Conservation (phyloP, 2,329 filamentous ascomycete genomes). For the Talaromyces atroroseus region DNA sequence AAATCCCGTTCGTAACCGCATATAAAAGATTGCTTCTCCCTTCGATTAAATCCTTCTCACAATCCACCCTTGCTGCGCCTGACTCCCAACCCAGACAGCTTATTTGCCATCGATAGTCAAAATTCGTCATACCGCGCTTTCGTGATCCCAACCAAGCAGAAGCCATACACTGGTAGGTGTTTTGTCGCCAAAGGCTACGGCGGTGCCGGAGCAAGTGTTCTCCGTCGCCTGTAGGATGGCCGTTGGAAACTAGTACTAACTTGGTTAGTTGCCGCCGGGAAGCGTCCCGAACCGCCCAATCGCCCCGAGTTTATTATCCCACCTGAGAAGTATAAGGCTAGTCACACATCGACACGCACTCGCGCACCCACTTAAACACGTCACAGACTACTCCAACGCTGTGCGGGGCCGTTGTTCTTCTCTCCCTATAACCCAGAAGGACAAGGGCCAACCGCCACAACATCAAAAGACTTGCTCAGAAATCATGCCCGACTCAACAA, state of each 20-base stretch:
- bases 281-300: constrained; percentile 9
- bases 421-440: background rate
- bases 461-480: background rate
- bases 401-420: background rate
- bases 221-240: background rate
- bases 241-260: constrained; percentile 3
- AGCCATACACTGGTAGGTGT: background rate
- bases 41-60: background rate
- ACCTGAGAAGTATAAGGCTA: background rate
- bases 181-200: too few species aligned
- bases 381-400: background rate
- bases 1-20: background rate
- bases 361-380: background rate
- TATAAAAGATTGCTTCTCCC: background rate
- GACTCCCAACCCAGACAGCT: too few species aligned
- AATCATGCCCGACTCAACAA: constrained; percentile 3
- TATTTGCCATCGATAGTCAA: too few species aligned
- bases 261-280: constrained; percentile 10
- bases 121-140: too few species aligned
- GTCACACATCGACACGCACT: background rate
- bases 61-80: background rate
- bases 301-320: constrained; percentile 1
- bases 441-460: background rate
- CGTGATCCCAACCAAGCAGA: too few species aligned
- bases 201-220: too few species aligned